Evolutionary conservation across 805 yeast genomes (phyloP).

Genomic region (Wickerhamiella azyma): DNA sequence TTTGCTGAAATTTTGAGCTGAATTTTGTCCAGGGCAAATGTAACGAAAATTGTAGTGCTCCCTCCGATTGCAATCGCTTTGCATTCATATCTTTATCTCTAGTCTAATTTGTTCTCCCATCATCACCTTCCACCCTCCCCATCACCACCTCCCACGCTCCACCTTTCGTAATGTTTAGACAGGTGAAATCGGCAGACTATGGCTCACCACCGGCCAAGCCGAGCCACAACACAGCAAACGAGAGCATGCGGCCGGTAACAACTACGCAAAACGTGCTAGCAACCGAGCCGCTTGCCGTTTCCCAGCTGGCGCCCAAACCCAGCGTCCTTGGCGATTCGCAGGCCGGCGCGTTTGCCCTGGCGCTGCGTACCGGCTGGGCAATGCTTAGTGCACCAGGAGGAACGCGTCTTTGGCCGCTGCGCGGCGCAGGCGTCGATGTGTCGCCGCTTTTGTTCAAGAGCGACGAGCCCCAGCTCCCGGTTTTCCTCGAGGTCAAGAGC

Average conservation of each 20-base stretch:
- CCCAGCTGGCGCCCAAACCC: slow-evolving; percentile 3
- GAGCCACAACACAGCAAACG: not conserved
- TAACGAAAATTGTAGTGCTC: too few relatives aligned
- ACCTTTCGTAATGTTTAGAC: too few relatives aligned
- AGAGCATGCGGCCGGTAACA: not conserved
- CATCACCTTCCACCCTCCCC: too few relatives aligned
- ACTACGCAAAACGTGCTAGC: not conserved
- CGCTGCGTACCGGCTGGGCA: slow-evolving; percentile 4
- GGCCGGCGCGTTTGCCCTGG: not conserved
- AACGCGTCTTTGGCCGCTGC: slow-evolving; percentile 2
- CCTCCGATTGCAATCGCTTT: too few relatives aligned
- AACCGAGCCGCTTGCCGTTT: slow-evolving; percentile 1
- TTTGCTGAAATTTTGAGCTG: too few relatives aligned
- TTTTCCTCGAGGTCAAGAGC: slow-evolving; percentile 1
- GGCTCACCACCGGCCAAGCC: not conserved
- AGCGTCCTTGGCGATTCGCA: not conserved
- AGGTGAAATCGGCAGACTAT: too few relatives aligned
- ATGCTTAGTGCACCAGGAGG: slow-evolving; percentile 1
- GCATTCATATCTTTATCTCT: too few relatives aligned
- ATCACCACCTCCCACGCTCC: too few relatives aligned
- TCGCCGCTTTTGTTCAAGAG: slow-evolving; percentile 4
- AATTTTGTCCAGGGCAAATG: too few relatives aligned
- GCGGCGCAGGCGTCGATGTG: not conserved
- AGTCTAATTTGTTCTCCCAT: too few relatives aligned
- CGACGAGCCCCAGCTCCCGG: not conserved